Conservation (phyloP, 805 yeast species). For the Isabelozyma rhagii region DNA sequence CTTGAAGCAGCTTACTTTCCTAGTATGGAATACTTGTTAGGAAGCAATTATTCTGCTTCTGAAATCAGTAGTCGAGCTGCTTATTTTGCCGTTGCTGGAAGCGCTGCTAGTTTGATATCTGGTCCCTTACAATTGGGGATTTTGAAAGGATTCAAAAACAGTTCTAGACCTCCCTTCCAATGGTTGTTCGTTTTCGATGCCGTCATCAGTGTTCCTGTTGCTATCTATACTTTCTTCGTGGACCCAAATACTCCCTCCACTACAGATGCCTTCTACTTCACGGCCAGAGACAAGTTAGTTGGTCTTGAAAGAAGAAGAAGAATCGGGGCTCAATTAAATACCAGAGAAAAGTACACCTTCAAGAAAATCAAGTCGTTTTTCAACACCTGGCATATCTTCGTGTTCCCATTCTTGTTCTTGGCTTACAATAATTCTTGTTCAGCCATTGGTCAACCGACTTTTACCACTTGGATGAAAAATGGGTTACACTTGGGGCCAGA, state of each 20-base stretch:
- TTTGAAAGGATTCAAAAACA: slow-evolving; percentile 8
- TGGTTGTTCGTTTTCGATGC: slow-evolving; percentile 50
- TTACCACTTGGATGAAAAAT: slow-evolving; percentile 44
- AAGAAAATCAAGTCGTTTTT: slow-evolving; percentile 10
- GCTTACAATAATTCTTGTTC: slow-evolving; percentile 36
- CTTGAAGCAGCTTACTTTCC: slow-evolving; percentile 25
- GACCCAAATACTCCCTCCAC: slow-evolving; percentile 48
- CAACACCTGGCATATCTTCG: slow-evolving; percentile 18
- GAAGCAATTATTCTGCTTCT: slow-evolving; percentile 29
- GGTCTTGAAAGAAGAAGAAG: slow-evolving; percentile 15
- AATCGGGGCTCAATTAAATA: slow-evolving; percentile 18
- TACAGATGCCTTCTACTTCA: slow-evolving; percentile 40
- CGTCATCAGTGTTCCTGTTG: slow-evolving; percentile 32
- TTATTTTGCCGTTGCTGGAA: slow-evolving; percentile 31
- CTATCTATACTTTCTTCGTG: slow-evolving; percentile 39
- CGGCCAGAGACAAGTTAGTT: slow-evolving; percentile 34
- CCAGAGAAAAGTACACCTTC: slow-evolving; percentile 12
- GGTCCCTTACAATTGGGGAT: slow-evolving; percentile 34
- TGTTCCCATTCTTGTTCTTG: slow-evolving; percentile 27
- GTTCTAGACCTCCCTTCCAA: slow-evolving; percentile 31
- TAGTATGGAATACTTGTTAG: slow-evolving; percentile 21
- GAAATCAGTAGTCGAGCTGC: slow-evolving; percentile 37
- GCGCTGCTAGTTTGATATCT: slow-evolving; percentile 30
- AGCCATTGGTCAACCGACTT: slow-evolving; percentile 36
- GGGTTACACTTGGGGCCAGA: slow-evolving; percentile 27